phyloP scores from a whole-genome alignment of 2,329 filamentous ascomycete species.

The Didymella pomorum region DNA sequence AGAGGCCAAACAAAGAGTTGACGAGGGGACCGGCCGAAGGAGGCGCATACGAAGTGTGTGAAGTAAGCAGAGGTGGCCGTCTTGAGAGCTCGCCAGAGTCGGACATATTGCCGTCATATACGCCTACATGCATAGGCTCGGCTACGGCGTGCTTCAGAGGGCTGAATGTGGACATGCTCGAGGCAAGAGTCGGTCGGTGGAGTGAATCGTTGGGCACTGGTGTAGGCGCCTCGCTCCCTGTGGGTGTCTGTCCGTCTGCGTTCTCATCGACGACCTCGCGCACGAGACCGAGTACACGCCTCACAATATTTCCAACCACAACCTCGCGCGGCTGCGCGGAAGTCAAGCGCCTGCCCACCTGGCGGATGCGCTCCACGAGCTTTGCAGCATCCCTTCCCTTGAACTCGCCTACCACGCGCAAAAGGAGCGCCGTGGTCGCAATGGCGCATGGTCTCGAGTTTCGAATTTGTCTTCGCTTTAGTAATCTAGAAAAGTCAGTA shows the following conservation, averaged over 20 bases:
- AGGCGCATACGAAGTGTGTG: constrained; percentile 68
- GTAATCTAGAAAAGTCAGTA: constrained; percentile 64
- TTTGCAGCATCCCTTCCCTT: constrained; percentile 79
- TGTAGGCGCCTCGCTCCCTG: constrained; percentile 63
- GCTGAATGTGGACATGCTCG: constrained; percentile 57
- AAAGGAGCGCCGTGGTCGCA: constrained; percentile 87
- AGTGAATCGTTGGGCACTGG: constrained; percentile 41
- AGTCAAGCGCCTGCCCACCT: constrained; percentile 78
- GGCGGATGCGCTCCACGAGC: constrained; percentile 80
- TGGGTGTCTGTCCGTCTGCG: constrained; percentile 67
- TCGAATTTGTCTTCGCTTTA: constrained; percentile 89
- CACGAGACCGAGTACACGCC: constrained; percentile 87
- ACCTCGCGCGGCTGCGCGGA: constrained; percentile 89
- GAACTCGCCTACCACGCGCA: constrained; percentile 83
- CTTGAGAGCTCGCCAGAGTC: constrained; percentile 48
- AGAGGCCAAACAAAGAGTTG: constrained; percentile 87
- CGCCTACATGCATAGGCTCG: constrained; percentile 44
- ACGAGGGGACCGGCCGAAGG: constrained; percentile 61
- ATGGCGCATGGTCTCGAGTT: constrained; percentile 89
- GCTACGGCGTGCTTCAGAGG: constrained; percentile 55
- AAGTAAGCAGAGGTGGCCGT: constrained; percentile 69
- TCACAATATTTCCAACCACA: constrained; percentile 92
- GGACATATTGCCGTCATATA: constrained; percentile 43
- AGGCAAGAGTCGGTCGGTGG: constrained; percentile 49
- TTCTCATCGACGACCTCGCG: constrained; percentile 89